Conservation (phyloP, 2,329 filamentous ascomycete species). For the Neonectria coccinea region DNA sequence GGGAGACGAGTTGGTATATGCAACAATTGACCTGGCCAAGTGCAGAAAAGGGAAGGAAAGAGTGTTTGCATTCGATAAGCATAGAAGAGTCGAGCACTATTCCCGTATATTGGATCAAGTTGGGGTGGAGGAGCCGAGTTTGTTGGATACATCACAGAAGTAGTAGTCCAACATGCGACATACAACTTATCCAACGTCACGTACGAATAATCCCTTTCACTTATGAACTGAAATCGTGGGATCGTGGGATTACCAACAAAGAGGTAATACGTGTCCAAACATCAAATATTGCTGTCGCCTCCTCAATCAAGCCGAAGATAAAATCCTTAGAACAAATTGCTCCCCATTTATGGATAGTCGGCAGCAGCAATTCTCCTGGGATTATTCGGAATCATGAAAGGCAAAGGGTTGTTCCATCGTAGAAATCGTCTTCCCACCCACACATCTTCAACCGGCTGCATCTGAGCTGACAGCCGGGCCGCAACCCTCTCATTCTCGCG, state of each 20-base stretch:
- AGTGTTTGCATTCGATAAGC: conserved; percentile 58
- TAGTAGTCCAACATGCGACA: not conserved
- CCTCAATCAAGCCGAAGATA: not conserved
- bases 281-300: no score
- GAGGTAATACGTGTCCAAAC: no score
- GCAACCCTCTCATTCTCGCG: conserved; percentile 13
- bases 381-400: conserved; percentile 12
- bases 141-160: not conserved
- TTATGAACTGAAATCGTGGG: no score
- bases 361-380: conserved; percentile 7
- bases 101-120: conserved; percentile 53
- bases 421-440: conserved; percentile 13
- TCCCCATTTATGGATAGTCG: conserved; percentile 7
- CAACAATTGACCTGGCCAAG: conserved; percentile 60
- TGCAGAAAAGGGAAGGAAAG: conserved; percentile 62
- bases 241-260: no score
- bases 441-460: conserved; percentile 6
- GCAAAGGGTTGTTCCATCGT: conserved; percentile 15
- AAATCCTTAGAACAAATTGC: not conserved
- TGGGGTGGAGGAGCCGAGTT: conserved; percentile 45
- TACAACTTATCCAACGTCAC: no score
- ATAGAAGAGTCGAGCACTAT: conserved; percentile 58
- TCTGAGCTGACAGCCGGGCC: not conserved
- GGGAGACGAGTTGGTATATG: conserved; percentile 62
- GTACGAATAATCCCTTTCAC: no score